Base-by-base conservation (phyloP, 2,329 filamentous ascomycete species). In the Colletotrichum lini region DNA sequence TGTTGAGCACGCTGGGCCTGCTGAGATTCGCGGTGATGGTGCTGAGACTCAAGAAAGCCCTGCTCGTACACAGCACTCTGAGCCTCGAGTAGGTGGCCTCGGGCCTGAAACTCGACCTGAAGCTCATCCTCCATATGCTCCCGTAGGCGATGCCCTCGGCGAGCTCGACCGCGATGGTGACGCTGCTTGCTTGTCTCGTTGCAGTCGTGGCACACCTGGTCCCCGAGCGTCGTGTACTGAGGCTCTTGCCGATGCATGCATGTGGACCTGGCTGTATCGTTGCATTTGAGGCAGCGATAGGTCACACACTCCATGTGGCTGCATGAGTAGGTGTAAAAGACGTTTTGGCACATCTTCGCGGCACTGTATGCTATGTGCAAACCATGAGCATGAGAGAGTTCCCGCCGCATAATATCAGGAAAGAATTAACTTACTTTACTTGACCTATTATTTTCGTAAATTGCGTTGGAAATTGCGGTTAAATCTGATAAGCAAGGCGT, bases 251-350 rank as follows among this genome's bases (percentile, higher is more conserved):
- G 40, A 30, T 57, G 58, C 42, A 70, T 44, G 49, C 58, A 68
- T 21, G 21, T 7, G 60, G 26, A 10, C 38, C 38, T 16, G 4
- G 45, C 30, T 21, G 45, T 3, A 2, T 26, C 40, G 30, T 12
- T 38, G 15, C 35, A 54, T 42, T 52, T 54, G 42, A 18, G 38
- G 42, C 73, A 75, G 6, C 60, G 62, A 63, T 61, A 75, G 56
- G 70, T 42, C n/a, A 63, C 62, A 9, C 38, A n/a, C 59, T 74
- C 67, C 13, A 42, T 26, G 47, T 74, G 73, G 35, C 52, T 44
- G 68, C 74, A 75, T 38, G 58, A 58, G 64, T 74, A 75, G 44
- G 35, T 66, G 64, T 73, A 75, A n/a, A 49, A 72, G 49, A 74
- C 73, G 15, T 62, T 72, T 12, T 59, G 70, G 45, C 73, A 74